Evolutionary conservation across 805 yeast genomes (phyloP), one percentile per base, ranked within the genome.

Genomic region (Starmerella bacillaris): DNA sequence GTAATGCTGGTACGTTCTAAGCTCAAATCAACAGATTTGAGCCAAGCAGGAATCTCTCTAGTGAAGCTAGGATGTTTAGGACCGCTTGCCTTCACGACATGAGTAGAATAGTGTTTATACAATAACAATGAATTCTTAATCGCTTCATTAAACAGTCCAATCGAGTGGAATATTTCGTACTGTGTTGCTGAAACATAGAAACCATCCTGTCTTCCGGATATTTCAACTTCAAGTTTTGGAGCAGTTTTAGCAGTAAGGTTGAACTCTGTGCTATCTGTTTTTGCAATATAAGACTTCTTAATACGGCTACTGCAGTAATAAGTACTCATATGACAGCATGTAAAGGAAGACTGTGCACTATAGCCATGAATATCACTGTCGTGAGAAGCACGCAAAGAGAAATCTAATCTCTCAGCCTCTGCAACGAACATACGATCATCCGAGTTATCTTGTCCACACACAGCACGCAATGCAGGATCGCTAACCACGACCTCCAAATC

Each of bases 381-480:
- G 30, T 57, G 61, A 12, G 47, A 40, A 12, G 61, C 43, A 21
- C 45, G 49, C 18, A 56, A 21, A 30, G 50, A 49, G 27, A 58
- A 50, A 19, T 45, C 38, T 8, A 59, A 40, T 28, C 54, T 50
- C 3, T 54, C 45, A 21, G 58, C 51, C 3, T 52, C 45, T 4
- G 53, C 40, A 15, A 57, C 51, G 19, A 59, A 54, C 51, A 59
- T 53, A 20, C 54, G 37, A 17, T 44, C 39, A 8, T 33, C 30
- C 17, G 27, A 21, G 5, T 32, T 22, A 3, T 30, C 30, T 9
- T 27, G 24, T 11, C 40, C 47, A 24, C 47, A 47, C 8, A 47
- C 49, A 11, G 46, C n/a, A 1, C 51, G 38, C 7, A 45, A 8
- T 2, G 48, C 47, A 1, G 47, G 44, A 18, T 49, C 48, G 18